Evolutionary conservation across 176 grass and related monocot genomes (phyloP).

Genomic region (Guadua angustifolia): DNA sequence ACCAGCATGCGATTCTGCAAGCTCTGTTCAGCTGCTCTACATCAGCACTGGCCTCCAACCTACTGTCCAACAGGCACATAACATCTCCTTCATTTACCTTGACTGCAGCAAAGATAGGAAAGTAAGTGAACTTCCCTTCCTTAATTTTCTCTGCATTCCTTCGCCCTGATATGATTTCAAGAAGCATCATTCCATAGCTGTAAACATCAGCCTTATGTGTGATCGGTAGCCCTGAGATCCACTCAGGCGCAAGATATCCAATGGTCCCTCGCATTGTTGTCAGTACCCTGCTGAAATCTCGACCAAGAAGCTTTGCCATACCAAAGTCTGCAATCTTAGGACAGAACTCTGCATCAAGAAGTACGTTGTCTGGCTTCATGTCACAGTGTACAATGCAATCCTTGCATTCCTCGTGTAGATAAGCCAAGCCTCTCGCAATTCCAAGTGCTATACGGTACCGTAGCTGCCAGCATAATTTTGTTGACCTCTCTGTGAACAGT

Average conservation of each 20-base stretch:
- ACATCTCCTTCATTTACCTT: constrained; percentile 53
- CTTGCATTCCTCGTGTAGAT: constrained; percentile 49
- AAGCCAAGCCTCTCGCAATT: constrained; percentile 48
- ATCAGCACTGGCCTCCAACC: constrained; percentile 42
- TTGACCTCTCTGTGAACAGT: constrained; percentile 12
- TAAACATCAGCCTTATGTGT: constrained; percentile 64
- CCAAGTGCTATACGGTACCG: constrained; percentile 34
- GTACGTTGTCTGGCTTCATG: constrained; percentile 67
- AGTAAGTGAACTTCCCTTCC: constrained; percentile 22
- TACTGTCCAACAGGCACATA: constrained; percentile 45
- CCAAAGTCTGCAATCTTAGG: constrained; percentile 65
- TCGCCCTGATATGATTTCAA: constrained; percentile 56
- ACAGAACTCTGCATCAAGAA: constrained; percentile 48
- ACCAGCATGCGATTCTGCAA: constrained; percentile 60
- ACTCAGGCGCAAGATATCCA: constrained; percentile 64
- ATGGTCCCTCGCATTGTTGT: constrained; percentile 58
- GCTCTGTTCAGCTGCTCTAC: constrained; percentile 36
- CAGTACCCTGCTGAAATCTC: constrained; percentile 52
- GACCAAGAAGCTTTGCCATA: constrained; percentile 57
- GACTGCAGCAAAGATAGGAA: constrained; percentile 42
- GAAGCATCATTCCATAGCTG: constrained; percentile 61
- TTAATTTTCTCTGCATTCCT: constrained; percentile 37
- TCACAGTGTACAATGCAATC: constrained; percentile 61
- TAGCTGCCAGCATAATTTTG: constrained; percentile 36
- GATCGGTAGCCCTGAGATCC: constrained; percentile 50